A percentile compares a stretch with the other conserved stretches of the same genome.
These are phyloP conservation scores for Gossypium bickii DNA, from an alignment of 345 rosid genomes.

Conservation along the genomic window DNA sequence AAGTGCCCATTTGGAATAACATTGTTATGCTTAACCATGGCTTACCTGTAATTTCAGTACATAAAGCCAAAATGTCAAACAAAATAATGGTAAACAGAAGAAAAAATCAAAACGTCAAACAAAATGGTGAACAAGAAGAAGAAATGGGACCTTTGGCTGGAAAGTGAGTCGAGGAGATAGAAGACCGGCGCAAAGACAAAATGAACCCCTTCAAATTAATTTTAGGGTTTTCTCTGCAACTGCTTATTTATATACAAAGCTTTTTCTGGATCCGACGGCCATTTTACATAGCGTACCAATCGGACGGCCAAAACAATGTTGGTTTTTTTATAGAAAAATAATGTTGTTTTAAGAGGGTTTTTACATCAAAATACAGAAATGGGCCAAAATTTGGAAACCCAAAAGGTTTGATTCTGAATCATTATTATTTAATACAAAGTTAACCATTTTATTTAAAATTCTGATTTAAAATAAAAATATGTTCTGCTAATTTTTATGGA, in stretches of 20 bases:
- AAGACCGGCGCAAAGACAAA: neutral
- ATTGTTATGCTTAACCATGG: conserved; percentile 70
- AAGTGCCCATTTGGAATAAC: conserved; percentile 65
- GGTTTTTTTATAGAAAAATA: neutral
- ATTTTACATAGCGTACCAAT: neutral
- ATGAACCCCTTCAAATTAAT: neutral
- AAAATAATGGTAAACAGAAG: neutral
- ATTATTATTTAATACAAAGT: no score
- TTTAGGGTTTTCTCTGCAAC: neutral
- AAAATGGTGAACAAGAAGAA: neutral
- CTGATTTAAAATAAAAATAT: no score
- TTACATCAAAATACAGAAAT: no score
- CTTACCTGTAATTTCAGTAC: conserved; percentile 18
- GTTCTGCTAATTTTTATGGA: no score
- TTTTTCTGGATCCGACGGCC: neutral
- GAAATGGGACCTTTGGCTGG: neutral
- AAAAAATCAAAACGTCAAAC: neutral
- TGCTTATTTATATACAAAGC: neutral
- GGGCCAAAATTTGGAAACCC: no score
- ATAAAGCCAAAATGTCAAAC: neutral
- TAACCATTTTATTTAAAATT: no score
- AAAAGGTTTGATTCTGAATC: no score
- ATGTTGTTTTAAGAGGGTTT: neutral
- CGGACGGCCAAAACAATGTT: neutral
- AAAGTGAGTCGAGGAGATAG: neutral